Base-by-base conservation (phyloP, 768 basidiomycete species). In the Myochromella boudieri region DNA sequence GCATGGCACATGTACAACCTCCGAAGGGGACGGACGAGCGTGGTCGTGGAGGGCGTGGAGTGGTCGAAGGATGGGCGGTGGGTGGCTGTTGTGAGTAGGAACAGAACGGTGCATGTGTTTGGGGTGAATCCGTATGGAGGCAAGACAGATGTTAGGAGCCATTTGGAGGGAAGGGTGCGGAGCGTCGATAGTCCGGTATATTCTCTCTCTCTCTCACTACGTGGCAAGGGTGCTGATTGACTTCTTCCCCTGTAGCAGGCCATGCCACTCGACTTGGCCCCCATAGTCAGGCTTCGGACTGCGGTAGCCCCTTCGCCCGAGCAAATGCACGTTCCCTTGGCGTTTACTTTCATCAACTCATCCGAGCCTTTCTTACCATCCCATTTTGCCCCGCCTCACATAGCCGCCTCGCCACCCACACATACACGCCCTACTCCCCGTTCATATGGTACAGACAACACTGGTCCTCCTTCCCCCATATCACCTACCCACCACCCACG, bases 91-190 rank as follows among this genome's bases (percentile, higher is more conserved):
- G 78, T 74, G n/a, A 89, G 84, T 28, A 58, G 69, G 58, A 82
- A 82, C 54, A 63, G 81, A 46, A 86, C 81, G 0, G 65, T 84
- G 18, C 88, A 92, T 65, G 67, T 91, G 1, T 91, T 90, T 58
- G 78, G 84, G 7, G 69, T 84, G 7, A 87, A 91, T 60, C 88
- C 87, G 4, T 84, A 84, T 47, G 91, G 88, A 1, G 87, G 90
- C 3, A 70, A 69, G 26, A 70, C 84, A 2, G 83, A 90, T 65
- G 65, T 78, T 24, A 63, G 62, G 26, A 84, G 85, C 39, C 84
- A 87, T 64, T 54, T 84, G 44, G 72, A 77, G 28, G 80, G 77
- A 5, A 68, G 68, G 57, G 81, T 88, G 0, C 60, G 68, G 58
- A 86, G 90, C 52, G 64, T 65, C 2, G 62, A 66, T 3, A 72